Conservation (phyloP, 2,329 filamentous ascomycete species). For the Trichoderma pleuroti region DNA sequence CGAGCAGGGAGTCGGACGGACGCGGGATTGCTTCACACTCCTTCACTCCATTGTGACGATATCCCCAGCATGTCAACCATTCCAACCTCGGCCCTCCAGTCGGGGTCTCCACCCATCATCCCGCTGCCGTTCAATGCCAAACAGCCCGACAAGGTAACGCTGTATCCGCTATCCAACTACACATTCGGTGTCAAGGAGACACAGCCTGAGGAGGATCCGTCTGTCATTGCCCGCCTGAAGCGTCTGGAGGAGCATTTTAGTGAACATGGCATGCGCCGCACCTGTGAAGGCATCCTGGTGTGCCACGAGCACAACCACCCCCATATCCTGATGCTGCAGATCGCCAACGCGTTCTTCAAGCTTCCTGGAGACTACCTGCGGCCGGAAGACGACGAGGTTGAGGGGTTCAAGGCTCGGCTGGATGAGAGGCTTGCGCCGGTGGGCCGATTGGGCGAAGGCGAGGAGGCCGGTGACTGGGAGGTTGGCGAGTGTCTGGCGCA, state of each 20-base stretch:
- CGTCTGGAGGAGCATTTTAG: constrained; percentile 94
- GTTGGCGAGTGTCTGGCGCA: constrained; percentile 92
- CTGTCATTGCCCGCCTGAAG: constrained; percentile 86
- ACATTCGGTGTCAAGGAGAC: constrained; percentile 98
- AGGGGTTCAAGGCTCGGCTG: constrained; percentile 89
- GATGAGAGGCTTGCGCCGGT: constrained; percentile 93
- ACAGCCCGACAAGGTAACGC: constrained; percentile 82
- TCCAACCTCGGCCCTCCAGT: constrained; percentile 70
- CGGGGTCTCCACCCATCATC: constrained; percentile 71
- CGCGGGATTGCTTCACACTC: not conserved
- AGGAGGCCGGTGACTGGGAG: constrained; percentile 84
- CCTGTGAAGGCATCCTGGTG: constrained; percentile 93
- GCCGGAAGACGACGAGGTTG: constrained; percentile 83
- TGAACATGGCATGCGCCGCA: constrained; percentile 91
- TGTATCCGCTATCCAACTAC: constrained; percentile 97
- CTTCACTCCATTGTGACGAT: not conserved
- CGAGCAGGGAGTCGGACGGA: not conserved
- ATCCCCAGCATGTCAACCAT: constrained; percentile 71
- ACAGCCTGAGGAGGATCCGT: constrained; percentile 96
- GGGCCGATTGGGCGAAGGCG: constrained; percentile 79
- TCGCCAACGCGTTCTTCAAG: constrained; percentile 99
- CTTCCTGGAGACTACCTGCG: constrained; percentile 92
- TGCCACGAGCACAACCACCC: constrained; percentile 99
- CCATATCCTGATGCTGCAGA: constrained; percentile 98
- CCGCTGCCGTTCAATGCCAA: constrained; percentile 83